Evolutionary conservation across 768 basidiomycete species (phyloP).

Genomic region (Hygrocybe coccinea): DNA sequence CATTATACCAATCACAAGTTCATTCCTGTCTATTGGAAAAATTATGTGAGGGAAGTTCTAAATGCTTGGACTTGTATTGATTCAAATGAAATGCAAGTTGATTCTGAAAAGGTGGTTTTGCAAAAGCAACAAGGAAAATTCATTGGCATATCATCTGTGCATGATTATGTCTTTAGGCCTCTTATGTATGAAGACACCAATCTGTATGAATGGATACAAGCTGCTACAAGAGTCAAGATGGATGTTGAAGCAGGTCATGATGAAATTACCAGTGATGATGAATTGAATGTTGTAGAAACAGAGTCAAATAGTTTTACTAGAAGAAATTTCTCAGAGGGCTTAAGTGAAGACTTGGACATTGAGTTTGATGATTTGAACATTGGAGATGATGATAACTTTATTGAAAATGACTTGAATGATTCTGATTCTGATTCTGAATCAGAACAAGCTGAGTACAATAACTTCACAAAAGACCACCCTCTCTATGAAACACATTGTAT

Average conservation of each 20-base stretch:
- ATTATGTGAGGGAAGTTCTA: conserved; percentile 24
- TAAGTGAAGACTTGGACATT: background rate
- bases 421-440: conserved; percentile 7
- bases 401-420: conserved; percentile 26
- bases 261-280: too few species aligned
- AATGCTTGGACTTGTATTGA: too few species aligned
- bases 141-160: too few species aligned
- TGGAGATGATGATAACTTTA: background rate
- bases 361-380: background rate
- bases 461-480: conserved; percentile 11
- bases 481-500: background rate
- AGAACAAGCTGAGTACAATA: background rate
- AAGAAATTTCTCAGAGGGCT: too few species aligned
- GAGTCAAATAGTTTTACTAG: too few species aligned
- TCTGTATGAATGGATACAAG: conserved; percentile 28
- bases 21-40: too few species aligned
- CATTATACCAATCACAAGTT: too few species aligned
- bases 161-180: conserved; percentile 27
- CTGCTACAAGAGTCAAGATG: conserved; percentile 1
- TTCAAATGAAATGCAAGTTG: background rate
- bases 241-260: background rate
- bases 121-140: too few species aligned
- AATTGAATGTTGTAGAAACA: background rate
- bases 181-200: conserved; percentile 13
- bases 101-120: background rate